phyloP scores from a whole-genome alignment of 805 yeast genomes.

The Hanseniaspora valbyensis region DNA sequence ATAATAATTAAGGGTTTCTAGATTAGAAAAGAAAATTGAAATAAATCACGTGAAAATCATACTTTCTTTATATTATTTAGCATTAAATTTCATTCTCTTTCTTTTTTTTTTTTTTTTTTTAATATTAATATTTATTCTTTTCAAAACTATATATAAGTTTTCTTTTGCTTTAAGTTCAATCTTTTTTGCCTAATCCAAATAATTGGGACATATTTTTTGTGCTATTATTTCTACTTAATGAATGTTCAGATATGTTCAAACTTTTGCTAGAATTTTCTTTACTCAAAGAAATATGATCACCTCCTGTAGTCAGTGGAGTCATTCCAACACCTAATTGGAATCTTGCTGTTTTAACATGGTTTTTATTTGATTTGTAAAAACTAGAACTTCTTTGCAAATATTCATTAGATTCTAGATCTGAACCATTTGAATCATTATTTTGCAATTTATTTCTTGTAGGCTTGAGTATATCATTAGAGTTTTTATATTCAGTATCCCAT shows the following conservation, averaged over 20 bases:
- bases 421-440: not conserved
- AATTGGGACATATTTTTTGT: not conserved
- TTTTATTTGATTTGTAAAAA: not conserved
- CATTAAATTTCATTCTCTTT: too few relatives aligned
- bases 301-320: constrained; percentile 8
- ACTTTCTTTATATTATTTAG: too few relatives aligned
- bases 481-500: constrained; percentile 10
- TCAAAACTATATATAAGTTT: too few relatives aligned
- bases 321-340: constrained; percentile 13
- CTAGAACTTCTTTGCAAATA: not conserved
- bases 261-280: not conserved
- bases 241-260: not conserved
- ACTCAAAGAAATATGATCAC: not conserved
- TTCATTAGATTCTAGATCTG: not conserved
- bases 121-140: too few relatives aligned
- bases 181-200: not conserved
- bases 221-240: not conserved
- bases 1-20: too few relatives aligned
- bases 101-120: too few relatives aligned
- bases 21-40: too few relatives aligned
- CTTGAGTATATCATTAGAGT: not conserved
- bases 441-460: not conserved
- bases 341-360: constrained; percentile 6
- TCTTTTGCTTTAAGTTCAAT: too few relatives aligned
- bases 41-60: too few relatives aligned